These are phyloP conservation scores for Capsicum baccatum DNA, from an alignment of 257 asterid genomes.

Conservation along the genomic window DNA sequence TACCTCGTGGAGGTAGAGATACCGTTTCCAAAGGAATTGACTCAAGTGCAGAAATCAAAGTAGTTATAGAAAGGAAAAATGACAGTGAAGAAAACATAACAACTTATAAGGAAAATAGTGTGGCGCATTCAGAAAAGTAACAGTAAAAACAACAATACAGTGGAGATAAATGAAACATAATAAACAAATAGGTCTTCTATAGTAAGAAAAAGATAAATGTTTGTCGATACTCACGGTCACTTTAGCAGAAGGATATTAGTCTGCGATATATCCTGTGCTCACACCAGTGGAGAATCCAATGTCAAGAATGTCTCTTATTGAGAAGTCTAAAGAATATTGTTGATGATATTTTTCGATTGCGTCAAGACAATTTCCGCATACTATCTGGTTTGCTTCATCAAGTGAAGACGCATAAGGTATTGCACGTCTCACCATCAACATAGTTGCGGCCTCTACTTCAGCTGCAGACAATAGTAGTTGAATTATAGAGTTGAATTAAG, in stretches of 20 bases:
- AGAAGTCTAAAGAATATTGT: constrained; percentile 49
- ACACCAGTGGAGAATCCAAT: constrained; percentile 93
- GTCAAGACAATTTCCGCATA: constrained; percentile 88
- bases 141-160: not conserved
- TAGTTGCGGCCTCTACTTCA: constrained; percentile 93
- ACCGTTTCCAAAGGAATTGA: no score
- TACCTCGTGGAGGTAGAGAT: no score
- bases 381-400: constrained; percentile 80
- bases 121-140: not conserved
- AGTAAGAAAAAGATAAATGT: no score
- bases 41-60: no score
- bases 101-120: not conserved
- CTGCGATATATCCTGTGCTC: constrained; percentile 79
- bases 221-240: constrained; percentile 53
- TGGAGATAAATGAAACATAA: not conserved
- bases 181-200: not conserved
- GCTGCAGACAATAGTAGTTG: constrained; percentile 77
- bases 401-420: constrained; percentile 80
- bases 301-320: constrained; percentile 65
- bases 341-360: constrained; percentile 71
- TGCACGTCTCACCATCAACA: constrained; percentile 81
- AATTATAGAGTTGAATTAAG: no score
- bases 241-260: constrained; percentile 67
- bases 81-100: not conserved
- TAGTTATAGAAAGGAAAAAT: not conserved